Conservation (phyloP, 2,329 filamentous ascomycete species). For the Aaosphaeria arxii region DNA sequence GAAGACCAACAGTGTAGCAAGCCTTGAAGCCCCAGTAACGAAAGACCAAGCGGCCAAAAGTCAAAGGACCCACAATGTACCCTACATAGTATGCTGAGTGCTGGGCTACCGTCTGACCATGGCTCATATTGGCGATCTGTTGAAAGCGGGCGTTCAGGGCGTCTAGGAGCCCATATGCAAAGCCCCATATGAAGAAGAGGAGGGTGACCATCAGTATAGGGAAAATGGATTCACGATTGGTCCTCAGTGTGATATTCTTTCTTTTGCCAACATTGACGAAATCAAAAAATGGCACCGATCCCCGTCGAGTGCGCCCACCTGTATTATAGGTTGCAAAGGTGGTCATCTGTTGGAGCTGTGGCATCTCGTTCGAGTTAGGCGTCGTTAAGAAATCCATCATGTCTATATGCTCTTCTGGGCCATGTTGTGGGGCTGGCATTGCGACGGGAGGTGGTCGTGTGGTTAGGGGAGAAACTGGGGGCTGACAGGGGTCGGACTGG, state of each 20-base stretch:
- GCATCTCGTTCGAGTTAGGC: conserved; percentile 41
- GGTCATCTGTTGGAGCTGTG: conserved; percentile 33
- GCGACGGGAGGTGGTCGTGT: conserved; percentile 19
- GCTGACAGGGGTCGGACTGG: conserved; percentile 6
- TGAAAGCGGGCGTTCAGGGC: conserved; percentile 73
- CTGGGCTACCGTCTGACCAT: conserved; percentile 63
- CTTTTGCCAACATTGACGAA: conserved; percentile 68
- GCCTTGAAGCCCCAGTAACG: conserved; percentile 61
- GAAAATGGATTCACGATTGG: conserved; percentile 62
- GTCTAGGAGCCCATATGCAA: conserved; percentile 84
- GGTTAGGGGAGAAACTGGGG: conserved; percentile 18
- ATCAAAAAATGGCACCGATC: conserved; percentile 62
- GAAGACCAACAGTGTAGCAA: conserved; percentile 59
- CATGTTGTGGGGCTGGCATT: not conserved
- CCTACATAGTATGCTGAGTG: conserved; percentile 70
- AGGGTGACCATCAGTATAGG: conserved; percentile 74
- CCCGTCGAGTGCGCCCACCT: conserved; percentile 18
- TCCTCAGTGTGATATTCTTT: conserved; percentile 68
- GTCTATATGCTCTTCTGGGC: conserved; percentile 31
- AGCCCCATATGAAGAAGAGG: conserved; percentile 85
- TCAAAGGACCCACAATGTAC: conserved; percentile 67
- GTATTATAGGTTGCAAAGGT: conserved; percentile 30
- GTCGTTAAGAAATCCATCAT: conserved; percentile 56
- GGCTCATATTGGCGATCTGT: conserved; percentile 58
- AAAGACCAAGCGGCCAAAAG: conserved; percentile 60